A percentile compares a stretch with the other conserved stretches of the same genome.
Conservation (phyloP, 805 yeast species). For the Metschnikowia borealis region DNA sequence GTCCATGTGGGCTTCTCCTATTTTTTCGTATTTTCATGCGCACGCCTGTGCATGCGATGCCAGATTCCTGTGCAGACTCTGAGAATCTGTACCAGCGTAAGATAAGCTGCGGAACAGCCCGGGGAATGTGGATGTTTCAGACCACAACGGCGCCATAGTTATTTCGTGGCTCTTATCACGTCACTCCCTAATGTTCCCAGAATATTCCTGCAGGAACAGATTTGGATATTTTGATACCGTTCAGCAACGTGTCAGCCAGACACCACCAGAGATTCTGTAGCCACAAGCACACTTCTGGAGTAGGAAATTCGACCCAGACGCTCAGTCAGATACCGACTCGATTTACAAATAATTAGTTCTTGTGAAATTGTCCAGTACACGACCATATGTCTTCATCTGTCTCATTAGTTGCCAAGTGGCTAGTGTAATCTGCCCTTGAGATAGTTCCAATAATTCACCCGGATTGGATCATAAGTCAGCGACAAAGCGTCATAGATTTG, state of each 20-base stretch:
- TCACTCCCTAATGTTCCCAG: background rate
- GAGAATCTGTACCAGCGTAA: background rate
- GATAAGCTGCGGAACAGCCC: background rate
- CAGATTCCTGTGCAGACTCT: background rate
- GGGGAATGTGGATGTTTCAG: conserved; percentile 1
- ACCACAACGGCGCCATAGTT: background rate
- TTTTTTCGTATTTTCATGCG: background rate
- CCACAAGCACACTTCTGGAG: too few species aligned
- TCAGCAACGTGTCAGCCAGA: too few species aligned
- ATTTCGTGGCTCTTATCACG: too few species aligned
- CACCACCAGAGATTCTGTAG: too few species aligned
- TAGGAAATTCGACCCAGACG: too few species aligned
- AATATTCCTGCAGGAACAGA: background rate
- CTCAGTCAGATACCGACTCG: too few species aligned
- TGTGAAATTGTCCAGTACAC: too few species aligned
- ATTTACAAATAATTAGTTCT: too few species aligned
- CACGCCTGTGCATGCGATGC: background rate
- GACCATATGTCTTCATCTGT: background rate
- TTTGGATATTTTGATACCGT: too few species aligned
- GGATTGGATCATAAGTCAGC: conserved; percentile 54
- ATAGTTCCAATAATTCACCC: conserved; percentile 60
- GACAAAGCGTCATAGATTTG: conserved; percentile 51
- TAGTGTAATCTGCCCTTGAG: conserved; percentile 22
- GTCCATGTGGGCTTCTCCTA: background rate
- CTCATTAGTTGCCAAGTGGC: background rate